These are phyloP conservation scores for Carallia pectinifolia DNA, from an alignment of 345 rosid genomes.

Conservation along the genomic window DNA sequence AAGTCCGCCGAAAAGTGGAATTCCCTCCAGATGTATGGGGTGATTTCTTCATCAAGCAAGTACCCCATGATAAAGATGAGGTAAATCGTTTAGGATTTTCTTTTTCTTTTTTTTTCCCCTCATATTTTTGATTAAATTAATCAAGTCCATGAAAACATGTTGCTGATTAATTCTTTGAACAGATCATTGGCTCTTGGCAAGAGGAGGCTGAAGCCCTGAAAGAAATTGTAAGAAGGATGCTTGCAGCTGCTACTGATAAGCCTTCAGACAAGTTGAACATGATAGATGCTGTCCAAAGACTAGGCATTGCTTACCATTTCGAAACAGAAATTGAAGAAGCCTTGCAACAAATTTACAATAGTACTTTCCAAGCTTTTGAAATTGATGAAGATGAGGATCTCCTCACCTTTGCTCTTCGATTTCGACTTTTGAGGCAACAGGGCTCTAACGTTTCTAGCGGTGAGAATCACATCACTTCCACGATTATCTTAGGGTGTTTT, in stretches of 20 bases:
- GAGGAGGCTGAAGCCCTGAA: neutral
- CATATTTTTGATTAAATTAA: too few relatives aligned
- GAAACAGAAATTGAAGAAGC: slow-evolving; percentile 15
- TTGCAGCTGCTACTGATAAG: neutral
- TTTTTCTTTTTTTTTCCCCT: too few relatives aligned
- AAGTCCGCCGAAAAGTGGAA: neutral
- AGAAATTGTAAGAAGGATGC: slow-evolving; percentile 1
- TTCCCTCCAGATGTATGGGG: neutral
- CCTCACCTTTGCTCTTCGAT: slow-evolving; percentile 15
- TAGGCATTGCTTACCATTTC: slow-evolving; percentile 24
- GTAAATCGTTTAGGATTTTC: neutral
- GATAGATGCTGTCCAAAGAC: slow-evolving; percentile 22
- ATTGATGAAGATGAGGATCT: neutral
- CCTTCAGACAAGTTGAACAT: neutral
- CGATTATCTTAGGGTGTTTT: too few relatives aligned
- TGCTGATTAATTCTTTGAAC: neutral
- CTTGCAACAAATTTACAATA: neutral
- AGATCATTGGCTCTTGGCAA: neutral
- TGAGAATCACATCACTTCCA: neutral
- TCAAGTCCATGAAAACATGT: too few relatives aligned
- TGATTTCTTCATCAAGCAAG: neutral
- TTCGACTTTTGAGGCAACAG: slow-evolving; percentile 26
- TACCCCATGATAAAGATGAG: neutral
- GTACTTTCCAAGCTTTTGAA: neutral
- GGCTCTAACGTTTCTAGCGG: slow-evolving; percentile 17